A percentile compares a stretch with the other conserved stretches of the same genome.
Evolutionary conservation across 2,329 filamentous ascomycete species (phyloP).

Genomic region (Lasiodiplodia theobromae): DNA sequence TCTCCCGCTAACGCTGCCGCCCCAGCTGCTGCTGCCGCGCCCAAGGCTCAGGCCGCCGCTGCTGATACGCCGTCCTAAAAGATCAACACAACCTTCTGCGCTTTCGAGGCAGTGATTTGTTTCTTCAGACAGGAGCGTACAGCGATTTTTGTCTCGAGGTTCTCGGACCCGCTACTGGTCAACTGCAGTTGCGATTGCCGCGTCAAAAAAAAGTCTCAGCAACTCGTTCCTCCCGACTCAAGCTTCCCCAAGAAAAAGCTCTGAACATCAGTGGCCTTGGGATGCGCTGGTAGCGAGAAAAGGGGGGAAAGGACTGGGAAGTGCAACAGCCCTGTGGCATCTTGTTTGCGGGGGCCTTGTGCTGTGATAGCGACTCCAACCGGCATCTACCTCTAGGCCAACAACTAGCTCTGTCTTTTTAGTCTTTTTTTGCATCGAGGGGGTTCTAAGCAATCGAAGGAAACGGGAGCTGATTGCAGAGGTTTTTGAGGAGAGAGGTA

Average conservation of each 20-base stretch:
- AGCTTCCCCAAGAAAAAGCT: neutral
- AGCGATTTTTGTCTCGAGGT: neutral
- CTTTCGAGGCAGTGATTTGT: slow-evolving; percentile 1
- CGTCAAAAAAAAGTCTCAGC: neutral
- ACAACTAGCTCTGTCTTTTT: neutral
- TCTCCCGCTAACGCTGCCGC: slow-evolving; percentile 31
- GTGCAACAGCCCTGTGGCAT: neutral
- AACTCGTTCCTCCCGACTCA: neutral
- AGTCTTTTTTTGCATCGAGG: neutral
- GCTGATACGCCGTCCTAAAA: slow-evolving; percentile 20
- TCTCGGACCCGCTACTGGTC: neutral
- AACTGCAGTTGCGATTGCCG: neutral
- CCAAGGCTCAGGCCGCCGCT: slow-evolving; percentile 7
- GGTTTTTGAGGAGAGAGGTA: neutral
- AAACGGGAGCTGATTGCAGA: neutral
- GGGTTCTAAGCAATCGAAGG: neutral
- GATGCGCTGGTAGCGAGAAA: neutral
- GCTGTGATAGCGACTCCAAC: neutral
- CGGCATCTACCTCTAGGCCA: neutral
- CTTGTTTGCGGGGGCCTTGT: neutral
- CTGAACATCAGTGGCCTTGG: neutral
- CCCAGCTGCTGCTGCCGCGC: neutral
- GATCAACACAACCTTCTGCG: neutral
- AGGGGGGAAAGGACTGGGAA: neutral
- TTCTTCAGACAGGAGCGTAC: neutral